A percentile compares a stretch with the other conserved stretches of the same genome.
phyloP scores from a whole-genome alignment of 2,329 filamentous ascomycete genomes.

The Cyphellophora attinorum region DNA sequence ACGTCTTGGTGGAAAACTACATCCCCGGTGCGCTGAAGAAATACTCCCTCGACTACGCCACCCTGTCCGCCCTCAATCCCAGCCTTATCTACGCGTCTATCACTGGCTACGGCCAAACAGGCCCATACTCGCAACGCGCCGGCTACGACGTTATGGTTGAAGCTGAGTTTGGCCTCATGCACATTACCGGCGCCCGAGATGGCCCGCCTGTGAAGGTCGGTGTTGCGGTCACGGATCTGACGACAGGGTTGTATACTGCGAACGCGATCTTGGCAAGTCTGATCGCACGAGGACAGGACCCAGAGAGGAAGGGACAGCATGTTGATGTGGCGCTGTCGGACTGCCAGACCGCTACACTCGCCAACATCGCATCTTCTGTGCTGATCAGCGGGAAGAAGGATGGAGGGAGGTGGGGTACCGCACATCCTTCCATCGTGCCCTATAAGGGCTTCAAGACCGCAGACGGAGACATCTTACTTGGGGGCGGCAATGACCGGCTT shows the following conservation, averaged over 20 bases:
- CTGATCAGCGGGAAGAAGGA: constrained; percentile 83
- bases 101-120: constrained; percentile 93
- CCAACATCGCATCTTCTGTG: constrained; percentile 91
- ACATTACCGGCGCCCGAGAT: constrained; percentile 84
- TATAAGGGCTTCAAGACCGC: constrained; percentile 70
- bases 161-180: constrained; percentile 96
- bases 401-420: constrained; percentile 86
- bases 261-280: constrained; percentile 94
- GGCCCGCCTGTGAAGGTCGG: constrained; percentile 94
- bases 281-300: constrained; percentile 59
- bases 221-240: constrained; percentile 91
- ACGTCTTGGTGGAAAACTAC: constrained; percentile 95
- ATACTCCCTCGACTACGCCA: constrained; percentile 82
- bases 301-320: constrained; percentile 66
- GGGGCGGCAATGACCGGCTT: constrained; percentile 54
- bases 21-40: constrained; percentile 68
- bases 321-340: constrained; percentile 88
- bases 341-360: constrained; percentile 85
- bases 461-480: constrained; percentile 54
- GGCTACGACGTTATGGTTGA: constrained; percentile 99
- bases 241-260: constrained; percentile 87
- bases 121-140: constrained; percentile 75
- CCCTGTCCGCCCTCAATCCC: constrained; percentile 72
- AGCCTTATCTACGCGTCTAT: constrained; percentile 88
- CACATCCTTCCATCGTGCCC: constrained; percentile 95